phyloP scores from a whole-genome alignment of 2,329 filamentous ascomycete species.

The Pestalotiopsis sp. region DNA sequence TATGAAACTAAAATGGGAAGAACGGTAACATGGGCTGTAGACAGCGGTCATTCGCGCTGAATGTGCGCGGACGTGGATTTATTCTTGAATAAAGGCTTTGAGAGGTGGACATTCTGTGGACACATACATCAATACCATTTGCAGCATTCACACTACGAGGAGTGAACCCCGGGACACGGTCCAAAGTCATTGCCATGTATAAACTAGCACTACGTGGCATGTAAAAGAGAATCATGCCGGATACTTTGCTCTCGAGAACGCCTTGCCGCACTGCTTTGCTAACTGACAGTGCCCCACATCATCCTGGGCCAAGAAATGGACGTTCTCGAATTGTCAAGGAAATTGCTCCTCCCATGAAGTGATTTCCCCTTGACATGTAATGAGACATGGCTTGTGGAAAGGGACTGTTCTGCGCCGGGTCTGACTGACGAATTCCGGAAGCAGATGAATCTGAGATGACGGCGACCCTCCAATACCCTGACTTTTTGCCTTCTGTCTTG shows the following conservation, averaged over 20 bases:
- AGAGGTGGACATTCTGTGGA: neutral
- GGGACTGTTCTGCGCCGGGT: neutral
- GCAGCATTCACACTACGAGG: neutral
- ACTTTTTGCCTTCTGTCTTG: no score
- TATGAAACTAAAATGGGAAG: neutral
- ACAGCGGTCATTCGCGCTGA: slow-evolving; percentile 1
- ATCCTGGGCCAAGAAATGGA: no score
- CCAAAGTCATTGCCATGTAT: neutral
- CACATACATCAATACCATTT: slow-evolving; percentile 3
- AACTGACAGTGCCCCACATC: neutral
- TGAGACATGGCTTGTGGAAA: neutral
- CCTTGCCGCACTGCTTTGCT: neutral
- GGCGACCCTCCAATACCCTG: no score
- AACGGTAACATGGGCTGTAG: neutral
- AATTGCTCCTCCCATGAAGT: neutral
- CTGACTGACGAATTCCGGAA: no score
- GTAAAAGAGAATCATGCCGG: neutral
- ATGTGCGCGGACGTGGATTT: neutral
- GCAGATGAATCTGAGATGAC: no score
- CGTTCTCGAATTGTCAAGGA: neutral
- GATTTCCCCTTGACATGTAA: neutral
- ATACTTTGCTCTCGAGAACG: neutral
- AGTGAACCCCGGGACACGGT: neutral
- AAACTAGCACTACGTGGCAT: neutral
- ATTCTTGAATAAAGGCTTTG: neutral